Percentiles rank a stretch among this genome's conserved stretches.
These are phyloP conservation scores for Orbilia brochopaga DNA, from an alignment of 2,329 filamentous ascomycete species.

Conservation along the genomic window DNA sequence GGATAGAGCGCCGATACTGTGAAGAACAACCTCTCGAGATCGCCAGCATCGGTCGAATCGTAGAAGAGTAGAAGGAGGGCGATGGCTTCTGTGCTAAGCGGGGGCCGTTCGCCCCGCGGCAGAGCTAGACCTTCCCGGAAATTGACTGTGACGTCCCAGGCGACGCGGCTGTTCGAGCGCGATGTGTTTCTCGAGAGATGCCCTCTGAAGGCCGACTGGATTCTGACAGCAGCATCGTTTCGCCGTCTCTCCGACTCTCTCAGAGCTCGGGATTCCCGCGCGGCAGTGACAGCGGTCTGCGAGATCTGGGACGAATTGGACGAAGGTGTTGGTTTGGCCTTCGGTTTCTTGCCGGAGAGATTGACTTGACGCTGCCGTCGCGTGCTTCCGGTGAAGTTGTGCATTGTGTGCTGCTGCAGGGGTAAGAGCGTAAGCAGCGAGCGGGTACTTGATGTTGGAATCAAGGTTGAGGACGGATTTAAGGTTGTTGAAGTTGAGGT, in stretches of 20 bases:
- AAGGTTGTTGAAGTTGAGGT: not conserved
- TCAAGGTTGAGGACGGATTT: not conserved
- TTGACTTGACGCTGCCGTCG: constrained; percentile 66
- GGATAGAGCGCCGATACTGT: constrained; percentile 15
- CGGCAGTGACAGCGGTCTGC: not conserved
- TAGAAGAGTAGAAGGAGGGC: constrained; percentile 42
- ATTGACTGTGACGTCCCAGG: constrained; percentile 28
- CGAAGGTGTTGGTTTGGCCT: constrained; percentile 3
- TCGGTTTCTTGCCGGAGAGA: constrained; percentile 70
- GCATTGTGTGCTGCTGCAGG: not conserved
- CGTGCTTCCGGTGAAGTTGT: constrained; percentile 1
- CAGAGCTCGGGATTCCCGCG: constrained; percentile 32
- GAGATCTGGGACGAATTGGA: not conserved
- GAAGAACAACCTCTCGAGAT: constrained; percentile 21
- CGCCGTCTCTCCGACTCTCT: constrained; percentile 38
- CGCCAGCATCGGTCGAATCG: constrained; percentile 5
- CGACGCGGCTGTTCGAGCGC: not conserved
- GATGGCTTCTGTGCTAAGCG: constrained; percentile 2
- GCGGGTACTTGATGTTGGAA: not conserved
- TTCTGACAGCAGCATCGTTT: constrained; percentile 21
- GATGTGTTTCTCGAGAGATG: constrained; percentile 14
- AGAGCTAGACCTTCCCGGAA: constrained; percentile 4
- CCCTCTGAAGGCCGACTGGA: constrained; percentile 38
- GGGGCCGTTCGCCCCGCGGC: not conserved
- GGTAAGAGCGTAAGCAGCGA: not conserved